These are phyloP conservation scores for Durio zibethinus DNA, from an alignment of 345 rosid genomes.

Conservation along the genomic window DNA sequence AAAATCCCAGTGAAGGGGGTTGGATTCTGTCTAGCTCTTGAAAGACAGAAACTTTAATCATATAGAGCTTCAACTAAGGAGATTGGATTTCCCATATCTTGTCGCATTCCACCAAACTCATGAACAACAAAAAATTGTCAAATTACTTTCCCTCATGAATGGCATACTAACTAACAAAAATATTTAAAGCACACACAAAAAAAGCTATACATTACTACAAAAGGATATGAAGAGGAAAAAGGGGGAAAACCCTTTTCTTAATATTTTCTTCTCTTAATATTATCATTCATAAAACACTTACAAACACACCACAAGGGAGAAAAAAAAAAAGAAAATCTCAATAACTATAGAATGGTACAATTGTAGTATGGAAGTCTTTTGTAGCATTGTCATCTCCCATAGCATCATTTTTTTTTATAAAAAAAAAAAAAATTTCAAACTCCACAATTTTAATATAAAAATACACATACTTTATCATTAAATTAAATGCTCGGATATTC, in stretches of 20 bases:
- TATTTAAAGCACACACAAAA: background rate
- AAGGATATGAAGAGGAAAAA: background rate
- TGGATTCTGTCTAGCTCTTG: conserved; percentile 22
- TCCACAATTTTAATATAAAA: background rate
- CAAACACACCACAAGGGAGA: conserved; percentile 12
- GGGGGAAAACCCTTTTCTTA: background rate
- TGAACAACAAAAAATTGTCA: conserved; percentile 4
- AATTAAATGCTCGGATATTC: no score
- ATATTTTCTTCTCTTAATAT: background rate
- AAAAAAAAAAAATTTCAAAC: background rate
- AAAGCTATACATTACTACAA: no score
- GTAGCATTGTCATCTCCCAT: background rate
- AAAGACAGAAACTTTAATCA: conserved; percentile 20
- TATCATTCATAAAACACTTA: conserved; percentile 8
- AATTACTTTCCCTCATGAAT: background rate
- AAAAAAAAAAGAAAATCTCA: background rate
- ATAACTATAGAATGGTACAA: conserved; percentile 7
- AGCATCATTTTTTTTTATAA: background rate
- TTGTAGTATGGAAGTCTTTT: background rate
- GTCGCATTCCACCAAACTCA: conserved; percentile 18
- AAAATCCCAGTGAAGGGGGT: conserved; percentile 18
- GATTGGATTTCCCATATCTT: conserved; percentile 29
- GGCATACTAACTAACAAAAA: background rate
- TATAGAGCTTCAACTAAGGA: conserved; percentile 16
- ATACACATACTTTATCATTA: background rate